Evolutionary conservation across 345 rosid species (phyloP).

Genomic region (Eucalyptus erythrocorys): DNA sequence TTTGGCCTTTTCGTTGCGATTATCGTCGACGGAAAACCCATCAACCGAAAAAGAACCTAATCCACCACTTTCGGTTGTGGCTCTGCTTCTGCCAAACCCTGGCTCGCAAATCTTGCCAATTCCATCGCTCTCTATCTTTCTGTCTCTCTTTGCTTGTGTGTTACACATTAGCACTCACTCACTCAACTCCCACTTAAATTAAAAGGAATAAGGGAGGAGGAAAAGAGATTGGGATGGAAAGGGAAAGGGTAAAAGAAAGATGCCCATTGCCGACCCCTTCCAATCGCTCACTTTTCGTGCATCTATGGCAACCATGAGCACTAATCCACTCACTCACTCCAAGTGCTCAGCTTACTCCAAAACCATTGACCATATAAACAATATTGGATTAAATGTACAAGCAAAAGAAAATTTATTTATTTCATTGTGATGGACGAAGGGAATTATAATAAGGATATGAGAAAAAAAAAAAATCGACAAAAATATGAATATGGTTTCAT

Average conservation of each 20-base stretch:
- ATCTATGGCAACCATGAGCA: constrained; percentile 75
- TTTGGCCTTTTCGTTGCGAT: background rate
- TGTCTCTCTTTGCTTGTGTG: background rate
- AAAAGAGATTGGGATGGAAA: background rate
- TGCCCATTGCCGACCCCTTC: constrained; percentile 10
- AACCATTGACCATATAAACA: background rate
- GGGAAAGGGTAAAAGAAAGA: constrained; percentile 15
- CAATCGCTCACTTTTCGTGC: constrained; percentile 81
- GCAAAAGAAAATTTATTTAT: background rate
- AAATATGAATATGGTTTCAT: background rate
- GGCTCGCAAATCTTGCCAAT: constrained; percentile 1
- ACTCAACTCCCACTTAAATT: constrained; percentile 19
- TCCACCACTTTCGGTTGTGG: constrained; percentile 66
- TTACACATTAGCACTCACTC: constrained; percentile 1
- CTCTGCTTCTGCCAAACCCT: constrained; percentile 36
- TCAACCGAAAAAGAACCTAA: constrained; percentile 35
- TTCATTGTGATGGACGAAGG: background rate
- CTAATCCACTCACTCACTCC: constrained; percentile 77
- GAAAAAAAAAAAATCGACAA: background rate
- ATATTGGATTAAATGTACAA: background rate
- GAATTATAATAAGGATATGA: background rate
- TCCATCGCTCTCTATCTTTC: background rate
- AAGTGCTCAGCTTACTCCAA: constrained; percentile 41
- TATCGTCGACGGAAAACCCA: background rate
- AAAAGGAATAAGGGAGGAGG: background rate